Conservation (phyloP, 495 filamentous ascomycete genomes). For the Penicillium chermesinum region DNA sequence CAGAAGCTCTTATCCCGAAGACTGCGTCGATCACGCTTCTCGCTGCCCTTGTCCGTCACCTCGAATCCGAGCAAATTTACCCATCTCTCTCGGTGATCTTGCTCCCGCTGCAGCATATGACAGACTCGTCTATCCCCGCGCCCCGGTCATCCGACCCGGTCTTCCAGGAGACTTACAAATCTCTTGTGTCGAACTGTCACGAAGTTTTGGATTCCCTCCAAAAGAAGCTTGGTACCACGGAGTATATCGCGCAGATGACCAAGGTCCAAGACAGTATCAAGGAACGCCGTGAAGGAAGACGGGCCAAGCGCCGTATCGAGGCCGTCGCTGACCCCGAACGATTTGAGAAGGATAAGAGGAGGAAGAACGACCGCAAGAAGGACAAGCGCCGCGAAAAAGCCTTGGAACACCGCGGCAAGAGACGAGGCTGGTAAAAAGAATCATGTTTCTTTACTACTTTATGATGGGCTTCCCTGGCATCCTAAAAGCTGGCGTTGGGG, state of each 20-base stretch:
- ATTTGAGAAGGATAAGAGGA: slow-evolving; percentile 71
- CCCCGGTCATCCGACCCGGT: slow-evolving; percentile 59
- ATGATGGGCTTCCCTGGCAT: slow-evolving; percentile 22
- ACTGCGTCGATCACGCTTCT: slow-evolving; percentile 71
- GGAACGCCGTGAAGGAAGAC: slow-evolving; percentile 63
- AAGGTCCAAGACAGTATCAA: slow-evolving; percentile 63
- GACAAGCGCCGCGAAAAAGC: slow-evolving; percentile 75
- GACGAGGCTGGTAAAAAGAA: slow-evolving; percentile 57
- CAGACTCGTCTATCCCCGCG: slow-evolving; percentile 66
- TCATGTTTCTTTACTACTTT: slow-evolving; percentile 14
- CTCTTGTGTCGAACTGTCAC: slow-evolving; percentile 60
- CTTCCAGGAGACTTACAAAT: slow-evolving; percentile 63
- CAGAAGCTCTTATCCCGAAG: slow-evolving; percentile 62
- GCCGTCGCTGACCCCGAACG: slow-evolving; percentile 76
- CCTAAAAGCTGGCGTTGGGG: slow-evolving; percentile 26
- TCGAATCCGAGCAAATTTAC: slow-evolving; percentile 51
- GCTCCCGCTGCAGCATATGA: slow-evolving; percentile 76
- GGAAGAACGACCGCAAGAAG: slow-evolving; percentile 80
- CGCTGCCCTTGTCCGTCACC: slow-evolving; percentile 51
- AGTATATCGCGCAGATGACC: slow-evolving; percentile 64
- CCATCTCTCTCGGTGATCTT: slow-evolving; percentile 61
- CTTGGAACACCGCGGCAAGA: slow-evolving; percentile 58
- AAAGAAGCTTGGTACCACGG: slow-evolving; percentile 74
- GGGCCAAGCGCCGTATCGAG: slow-evolving; percentile 79
- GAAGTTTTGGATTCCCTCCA: slow-evolving; percentile 73